Evolutionary conservation across 2,329 filamentous ascomycete species (phyloP), one percentile per base, ranked within the genome.

Genomic region (Dothidotthia symphoricarpi): DNA sequence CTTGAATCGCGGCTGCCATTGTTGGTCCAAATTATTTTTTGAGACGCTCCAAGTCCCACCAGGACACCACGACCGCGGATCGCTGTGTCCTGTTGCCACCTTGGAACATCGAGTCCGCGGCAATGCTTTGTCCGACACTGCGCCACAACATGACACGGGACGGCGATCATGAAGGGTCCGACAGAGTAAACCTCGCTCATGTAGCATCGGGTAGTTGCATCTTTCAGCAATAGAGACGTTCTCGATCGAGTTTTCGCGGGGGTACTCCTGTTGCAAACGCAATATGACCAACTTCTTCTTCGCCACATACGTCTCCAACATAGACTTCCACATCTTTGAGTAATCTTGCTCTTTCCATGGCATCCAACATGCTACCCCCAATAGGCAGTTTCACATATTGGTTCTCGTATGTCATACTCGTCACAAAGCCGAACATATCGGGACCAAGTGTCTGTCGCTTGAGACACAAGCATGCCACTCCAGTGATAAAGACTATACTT

Each of bases 401-500:
- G 26, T 66, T 66, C 17, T 67, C 59, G 24, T 67, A 68, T 0
- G 64, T 67, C 59, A 67, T 62, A 34, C 62, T 66, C 1, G 63
- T 32, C 0, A 68, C 64, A 17, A 56, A 66, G 1, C 64, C 61
- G 17, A 67, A 63, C 34, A 67, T 38, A 19, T 67, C 63, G 0
- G 64, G 64, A 0, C 58, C 61, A 3, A 63, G 44, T 1, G 57
- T 63, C 7, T 32, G 43, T 3, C 42, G 30, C 14, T 66, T 65
- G 0, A 67, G 42, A 1, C 63, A 11, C 1, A 63, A 15, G 1
- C 53, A 45, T 1, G 31, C 30, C 0, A 28, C 12, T 0, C 61
- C 63, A 1, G 41, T 56, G 0, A 53, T 6, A 3, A 67, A 28
- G 1, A 61, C 52, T 1, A 53, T 34, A 0, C 5, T 16, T 0